phyloP scores from a whole-genome alignment of 805 yeast species.

The Myxozyma vanderwaltii region DNA sequence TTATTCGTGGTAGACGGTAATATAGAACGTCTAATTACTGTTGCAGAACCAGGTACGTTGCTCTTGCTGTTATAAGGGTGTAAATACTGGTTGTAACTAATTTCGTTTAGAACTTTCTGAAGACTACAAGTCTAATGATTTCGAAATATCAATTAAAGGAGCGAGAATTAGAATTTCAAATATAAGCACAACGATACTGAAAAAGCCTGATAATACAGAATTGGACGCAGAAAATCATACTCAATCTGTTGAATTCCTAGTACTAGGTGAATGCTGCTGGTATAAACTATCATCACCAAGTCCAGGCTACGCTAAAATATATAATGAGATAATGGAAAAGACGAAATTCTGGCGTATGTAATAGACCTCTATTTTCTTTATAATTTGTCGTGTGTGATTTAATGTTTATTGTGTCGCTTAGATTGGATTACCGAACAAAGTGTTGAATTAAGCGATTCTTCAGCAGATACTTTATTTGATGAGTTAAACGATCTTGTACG shows the following conservation, averaged over 20 bases:
- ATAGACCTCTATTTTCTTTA: neutral
- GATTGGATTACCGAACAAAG: slow-evolving; percentile 23
- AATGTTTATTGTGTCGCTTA: neutral
- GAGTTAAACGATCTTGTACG: slow-evolving; percentile 11
- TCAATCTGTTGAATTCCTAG: slow-evolving; percentile 10
- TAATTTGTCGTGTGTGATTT: neutral
- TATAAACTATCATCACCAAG: slow-evolving; percentile 16
- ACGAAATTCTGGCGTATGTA: slow-evolving; percentile 27
- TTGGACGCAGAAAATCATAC: neutral
- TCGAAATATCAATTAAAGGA: slow-evolving; percentile 1
- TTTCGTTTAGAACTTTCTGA: neutral
- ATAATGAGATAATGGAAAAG: slow-evolving; percentile 14
- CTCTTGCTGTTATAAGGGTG: too few species aligned
- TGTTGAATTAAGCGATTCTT: neutral
- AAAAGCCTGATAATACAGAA: neutral
- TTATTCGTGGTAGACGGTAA: slow-evolving; percentile 17
- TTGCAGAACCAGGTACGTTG: slow-evolving; percentile 7
- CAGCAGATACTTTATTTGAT: slow-evolving; percentile 10
- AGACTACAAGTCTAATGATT: too few species aligned
- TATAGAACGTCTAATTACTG: neutral
- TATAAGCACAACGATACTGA: slow-evolving; percentile 13
- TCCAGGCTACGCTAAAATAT: slow-evolving; percentile 12
- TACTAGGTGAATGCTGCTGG: slow-evolving; percentile 29
- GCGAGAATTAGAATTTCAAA: slow-evolving; percentile 15
- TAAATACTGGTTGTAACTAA: neutral